Base-by-base conservation (phyloP, 192 early-diverging fungal species). In the Mortierella alpina region DNA sequence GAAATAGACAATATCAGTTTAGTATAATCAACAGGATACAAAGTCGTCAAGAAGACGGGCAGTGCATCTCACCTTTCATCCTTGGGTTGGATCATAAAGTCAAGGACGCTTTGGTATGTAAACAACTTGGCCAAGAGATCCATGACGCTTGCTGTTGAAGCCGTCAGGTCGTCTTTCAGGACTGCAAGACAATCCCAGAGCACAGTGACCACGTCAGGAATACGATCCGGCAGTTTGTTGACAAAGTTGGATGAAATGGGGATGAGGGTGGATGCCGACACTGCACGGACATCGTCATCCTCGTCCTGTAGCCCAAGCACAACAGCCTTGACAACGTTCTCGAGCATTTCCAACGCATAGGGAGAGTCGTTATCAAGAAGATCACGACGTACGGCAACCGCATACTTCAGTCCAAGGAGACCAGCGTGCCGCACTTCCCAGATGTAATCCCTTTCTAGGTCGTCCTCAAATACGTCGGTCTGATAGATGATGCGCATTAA, bases 341-440 rank as follows among this genome's bases (percentile, higher is more conserved):
- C 86, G 49, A 96, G 85, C 58, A 98, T 84, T 45, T 91, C 82
- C 18, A 54, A 42, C 1, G 68, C 77, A 39, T 59, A 70, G 20
- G 23, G 41, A 6, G 70, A 68, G 42, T 80, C 70, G 50, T 61
- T 79, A 10, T 90, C 86, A 4, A 97, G 92, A 23, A 98, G 78
- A 82, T 98, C 96, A 50, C 87, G 88, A 46, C 96, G 88, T 12
- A 98, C 96, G 13, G 96, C 97, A 56, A 97, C 94, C 45, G 95
- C 90, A 68, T 98, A 99, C 77, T 97, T 96, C 40, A 99, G 80
- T 18, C 96, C 98, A 12, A 97, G 86, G 68, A 98, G 84, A 44
- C 93, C 97, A 9, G 96, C 94, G 81, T 98, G 95, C 20, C 96
- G 89, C 17, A 94, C 94, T 72, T 97, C 95, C 98, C 98, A 99